A percentile compares a stretch with the other conserved stretches of the same genome.
phyloP scores from a whole-genome alignment of 192 early-diverging fungal species.

The Coemansia erecta region DNA sequence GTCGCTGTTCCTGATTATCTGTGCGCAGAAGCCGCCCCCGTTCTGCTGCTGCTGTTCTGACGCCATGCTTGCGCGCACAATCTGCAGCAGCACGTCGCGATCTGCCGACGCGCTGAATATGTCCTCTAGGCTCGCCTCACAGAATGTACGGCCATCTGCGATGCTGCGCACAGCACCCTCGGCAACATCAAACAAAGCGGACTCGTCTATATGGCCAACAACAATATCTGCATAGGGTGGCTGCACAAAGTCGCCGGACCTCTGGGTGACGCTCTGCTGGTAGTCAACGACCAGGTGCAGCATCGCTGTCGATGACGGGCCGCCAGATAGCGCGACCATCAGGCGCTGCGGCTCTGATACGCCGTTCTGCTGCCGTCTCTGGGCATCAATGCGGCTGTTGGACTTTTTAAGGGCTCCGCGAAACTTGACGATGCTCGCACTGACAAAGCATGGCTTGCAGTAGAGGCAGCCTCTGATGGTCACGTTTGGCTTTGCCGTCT shows the following conservation, averaged over 20 bases:
- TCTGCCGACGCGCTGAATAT: slow-evolving; percentile 50
- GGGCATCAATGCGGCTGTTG: slow-evolving; percentile 23
- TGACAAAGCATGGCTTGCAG: slow-evolving; percentile 82
- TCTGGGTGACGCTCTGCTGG: slow-evolving; percentile 43
- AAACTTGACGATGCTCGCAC: slow-evolving; percentile 67
- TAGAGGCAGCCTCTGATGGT: slow-evolving; percentile 68
- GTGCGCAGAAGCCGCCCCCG: slow-evolving; percentile 20
- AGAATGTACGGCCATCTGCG: slow-evolving; percentile 43
- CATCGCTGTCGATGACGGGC: slow-evolving; percentile 74
- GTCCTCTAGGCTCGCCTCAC: slow-evolving; percentile 62
- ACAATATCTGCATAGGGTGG: slow-evolving; percentile 60
- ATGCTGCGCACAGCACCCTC: slow-evolving; percentile 45
- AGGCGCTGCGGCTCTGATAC: background rate
- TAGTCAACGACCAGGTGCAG: slow-evolving; percentile 64
- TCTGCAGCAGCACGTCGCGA: slow-evolving; percentile 10
- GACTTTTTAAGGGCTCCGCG: slow-evolving; percentile 61
- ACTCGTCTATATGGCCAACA: slow-evolving; percentile 81
- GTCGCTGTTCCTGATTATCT: slow-evolving; percentile 8
- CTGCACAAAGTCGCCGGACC: slow-evolving; percentile 56
- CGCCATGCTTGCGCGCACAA: slow-evolving; percentile 16
- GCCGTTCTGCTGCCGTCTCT: slow-evolving; percentile 9
- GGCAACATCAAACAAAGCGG: slow-evolving; percentile 49
- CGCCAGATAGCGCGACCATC: slow-evolving; percentile 84
- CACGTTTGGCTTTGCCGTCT: slow-evolving; percentile 61
- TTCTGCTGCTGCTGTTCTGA: slow-evolving; percentile 5